These are phyloP conservation scores for Geotrichum siamense DNA, from an alignment of 1,139 yeast species.

Conservation along the genomic window DNA sequence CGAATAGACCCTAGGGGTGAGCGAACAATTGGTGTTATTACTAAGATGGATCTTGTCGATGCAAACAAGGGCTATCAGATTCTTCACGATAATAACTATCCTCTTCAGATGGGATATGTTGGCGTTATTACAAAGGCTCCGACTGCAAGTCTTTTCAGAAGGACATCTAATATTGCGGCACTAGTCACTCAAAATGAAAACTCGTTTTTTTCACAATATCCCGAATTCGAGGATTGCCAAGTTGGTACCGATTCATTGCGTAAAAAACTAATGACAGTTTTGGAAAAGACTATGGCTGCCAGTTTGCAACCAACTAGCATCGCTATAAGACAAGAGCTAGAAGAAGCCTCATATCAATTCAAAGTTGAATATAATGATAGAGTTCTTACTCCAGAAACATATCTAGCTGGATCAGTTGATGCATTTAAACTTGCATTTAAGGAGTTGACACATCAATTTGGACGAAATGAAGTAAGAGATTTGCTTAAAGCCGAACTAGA, in stretches of 20 bases:
- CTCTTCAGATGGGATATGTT: conserved; percentile 91
- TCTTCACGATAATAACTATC: conserved; percentile 72
- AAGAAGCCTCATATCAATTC: conserved; percentile 86
- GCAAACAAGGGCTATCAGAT: conserved; percentile 64
- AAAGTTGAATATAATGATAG: conserved; percentile 96
- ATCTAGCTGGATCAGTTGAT: conserved; percentile 87
- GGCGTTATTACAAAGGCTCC: conserved; percentile 91
- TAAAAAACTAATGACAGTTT: conserved; percentile 71
- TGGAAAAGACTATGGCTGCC: conserved; percentile 86
- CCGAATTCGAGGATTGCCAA: conserved; percentile 58
- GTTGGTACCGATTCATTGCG: conserved; percentile 75
- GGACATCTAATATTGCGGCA: conserved; percentile 27
- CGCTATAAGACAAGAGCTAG: conserved; percentile 82
- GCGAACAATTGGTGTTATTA: conserved; percentile 91
- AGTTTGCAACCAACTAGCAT: conserved; percentile 83
- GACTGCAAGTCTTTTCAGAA: conserved; percentile 32
- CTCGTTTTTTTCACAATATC: conserved; percentile 47
- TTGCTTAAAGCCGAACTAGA: conserved; percentile 79
- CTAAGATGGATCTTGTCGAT: conserved; percentile 84
- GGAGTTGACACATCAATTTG: conserved; percentile 75
- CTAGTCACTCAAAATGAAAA: conserved; percentile 41
- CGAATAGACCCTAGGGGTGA: conserved; percentile 90
- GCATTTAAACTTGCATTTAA: conserved; percentile 78
- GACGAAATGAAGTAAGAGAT: conserved; percentile 73
- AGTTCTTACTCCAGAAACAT: conserved; percentile 85